Percentiles rank a stretch among this genome's conserved stretches.
Conservation (phyloP, 2,329 filamentous ascomycete species). For the Trichoderma sp. region DNA sequence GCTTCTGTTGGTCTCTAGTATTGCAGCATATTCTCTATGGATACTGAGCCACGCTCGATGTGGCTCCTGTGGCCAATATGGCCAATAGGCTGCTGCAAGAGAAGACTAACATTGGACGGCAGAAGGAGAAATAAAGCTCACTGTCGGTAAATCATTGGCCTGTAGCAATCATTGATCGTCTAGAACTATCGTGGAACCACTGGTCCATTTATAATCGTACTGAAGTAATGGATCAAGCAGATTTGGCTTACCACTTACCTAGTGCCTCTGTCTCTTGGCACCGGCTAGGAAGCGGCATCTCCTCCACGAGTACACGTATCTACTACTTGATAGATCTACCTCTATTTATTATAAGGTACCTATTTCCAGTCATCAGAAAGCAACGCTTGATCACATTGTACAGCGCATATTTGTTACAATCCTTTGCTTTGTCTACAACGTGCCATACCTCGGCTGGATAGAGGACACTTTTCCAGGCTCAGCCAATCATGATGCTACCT, state of each 20-base stretch:
- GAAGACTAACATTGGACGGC: too few species aligned
- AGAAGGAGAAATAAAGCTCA: too few species aligned
- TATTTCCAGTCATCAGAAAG: not conserved
- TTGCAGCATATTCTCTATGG: too few species aligned
- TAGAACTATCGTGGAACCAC: not conserved
- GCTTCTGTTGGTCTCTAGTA: too few species aligned
- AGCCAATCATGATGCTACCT: not conserved
- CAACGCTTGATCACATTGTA: not conserved
- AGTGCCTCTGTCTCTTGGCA: not conserved
- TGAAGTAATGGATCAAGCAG: not conserved
- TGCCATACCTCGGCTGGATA: not conserved
- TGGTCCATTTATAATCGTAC: not conserved
- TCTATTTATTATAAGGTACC: not conserved
- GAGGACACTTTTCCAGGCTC: accelerated
- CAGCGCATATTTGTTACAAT: not conserved
- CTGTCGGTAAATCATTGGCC: too few species aligned
- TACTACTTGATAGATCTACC: too few species aligned
- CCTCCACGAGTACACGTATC: not conserved
- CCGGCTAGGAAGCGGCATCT: not conserved
- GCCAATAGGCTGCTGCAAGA: too few species aligned
- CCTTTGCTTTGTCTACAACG: not conserved
- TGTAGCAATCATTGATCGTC: not conserved
- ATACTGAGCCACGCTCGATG: too few species aligned
- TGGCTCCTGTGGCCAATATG: too few species aligned
- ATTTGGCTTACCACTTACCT: not conserved